Evolutionary conservation across 2,329 filamentous ascomycete species (phyloP), one percentile per base, ranked within the genome.

Genomic region (Exophiala dermatitidis): DNA sequence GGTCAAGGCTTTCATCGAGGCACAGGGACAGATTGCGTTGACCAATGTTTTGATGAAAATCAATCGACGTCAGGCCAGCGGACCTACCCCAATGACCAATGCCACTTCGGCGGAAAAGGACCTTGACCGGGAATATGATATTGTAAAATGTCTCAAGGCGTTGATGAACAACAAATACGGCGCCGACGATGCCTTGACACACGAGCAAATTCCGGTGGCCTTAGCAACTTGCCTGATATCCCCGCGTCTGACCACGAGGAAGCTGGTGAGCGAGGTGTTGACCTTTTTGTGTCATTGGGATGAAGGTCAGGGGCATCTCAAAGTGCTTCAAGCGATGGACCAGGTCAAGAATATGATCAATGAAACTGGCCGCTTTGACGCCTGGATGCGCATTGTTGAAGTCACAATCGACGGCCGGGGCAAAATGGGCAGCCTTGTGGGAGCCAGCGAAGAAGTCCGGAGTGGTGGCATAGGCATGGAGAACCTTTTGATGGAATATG

Each of bases 121-220:
- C 66, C 77, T 93, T 46, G 90, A 96, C 66, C 83, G 86, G 62
- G 90, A 95, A 72, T 97, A 97, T 68, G 93, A 97, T 67, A 95
- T 98, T 59, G 83, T 95, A 67, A 98, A 98, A 73, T 97, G 93
- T 73, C 73, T 98, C 54, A 97, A 97, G 75, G 90, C 90, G 32
- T 73, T 97, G 53, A 95, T 97, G 86, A 98, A 98, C 81, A 98
- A 96, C 80, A 96, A 95, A 69, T 97, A 95, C 69, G 93, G 93
- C 57, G 93, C 93, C 57, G 93, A 98, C 68, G 90, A 98, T 77
- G 93, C 93, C 12, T 77, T 98, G 53, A 77, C 82, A 56, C 90
- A 97, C 67, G 87, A 93, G 66, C 88, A 91, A 67, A 88, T 97
- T 59, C 85, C 96, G 59, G 83, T 94, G 52, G 88, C 93, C 1